These are phyloP conservation scores for Ploettnerulaceae sp. DNA, from an alignment of 2,329 filamentous ascomycete species.

Conservation along the genomic window DNA sequence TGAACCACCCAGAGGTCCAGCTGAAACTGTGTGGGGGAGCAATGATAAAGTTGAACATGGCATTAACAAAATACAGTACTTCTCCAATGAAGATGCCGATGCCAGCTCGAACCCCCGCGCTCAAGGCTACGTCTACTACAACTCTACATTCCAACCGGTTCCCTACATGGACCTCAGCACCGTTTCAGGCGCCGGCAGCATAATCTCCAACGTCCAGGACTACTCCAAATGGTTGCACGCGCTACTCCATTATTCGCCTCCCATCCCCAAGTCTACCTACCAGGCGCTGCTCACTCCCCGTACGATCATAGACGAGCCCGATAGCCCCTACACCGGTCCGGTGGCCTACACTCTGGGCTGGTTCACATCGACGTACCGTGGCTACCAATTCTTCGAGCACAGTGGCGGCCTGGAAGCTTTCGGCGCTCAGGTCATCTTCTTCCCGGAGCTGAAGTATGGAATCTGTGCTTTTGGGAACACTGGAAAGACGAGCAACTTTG, in stretches of 20 bases:
- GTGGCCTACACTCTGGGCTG: slow-evolving; percentile 41
- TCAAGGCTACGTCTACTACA: slow-evolving; percentile 40
- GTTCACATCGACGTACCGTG: slow-evolving; percentile 38
- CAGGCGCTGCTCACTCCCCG: slow-evolving; percentile 33
- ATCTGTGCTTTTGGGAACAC: slow-evolving; percentile 44
- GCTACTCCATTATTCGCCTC: slow-evolving; percentile 38
- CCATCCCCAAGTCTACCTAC: slow-evolving; percentile 35
- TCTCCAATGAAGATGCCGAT: slow-evolving; percentile 23
- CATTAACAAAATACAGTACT: slow-evolving; percentile 17
- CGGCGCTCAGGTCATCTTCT: slow-evolving; percentile 40
- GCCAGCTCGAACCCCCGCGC: slow-evolving; percentile 35
- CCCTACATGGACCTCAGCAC: slow-evolving; percentile 31
- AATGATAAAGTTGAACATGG: background rate
- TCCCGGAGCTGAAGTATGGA: slow-evolving; percentile 42
- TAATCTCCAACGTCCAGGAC: slow-evolving; percentile 46
- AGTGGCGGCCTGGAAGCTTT: slow-evolving; percentile 42
- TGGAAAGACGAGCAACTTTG: slow-evolving; percentile 36
- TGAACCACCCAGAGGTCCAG: background rate
- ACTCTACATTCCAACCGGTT: slow-evolving; percentile 26
- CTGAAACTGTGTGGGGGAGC: background rate
- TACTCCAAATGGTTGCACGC: slow-evolving; percentile 48
- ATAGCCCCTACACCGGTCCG: slow-evolving; percentile 31
- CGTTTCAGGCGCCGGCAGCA: slow-evolving; percentile 40
- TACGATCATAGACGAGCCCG: slow-evolving; percentile 5
- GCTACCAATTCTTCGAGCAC: slow-evolving; percentile 41